These are phyloP conservation scores for Fusarium floridanum DNA, from an alignment of 2,329 filamentous ascomycete genomes.

Conservation along the genomic window DNA sequence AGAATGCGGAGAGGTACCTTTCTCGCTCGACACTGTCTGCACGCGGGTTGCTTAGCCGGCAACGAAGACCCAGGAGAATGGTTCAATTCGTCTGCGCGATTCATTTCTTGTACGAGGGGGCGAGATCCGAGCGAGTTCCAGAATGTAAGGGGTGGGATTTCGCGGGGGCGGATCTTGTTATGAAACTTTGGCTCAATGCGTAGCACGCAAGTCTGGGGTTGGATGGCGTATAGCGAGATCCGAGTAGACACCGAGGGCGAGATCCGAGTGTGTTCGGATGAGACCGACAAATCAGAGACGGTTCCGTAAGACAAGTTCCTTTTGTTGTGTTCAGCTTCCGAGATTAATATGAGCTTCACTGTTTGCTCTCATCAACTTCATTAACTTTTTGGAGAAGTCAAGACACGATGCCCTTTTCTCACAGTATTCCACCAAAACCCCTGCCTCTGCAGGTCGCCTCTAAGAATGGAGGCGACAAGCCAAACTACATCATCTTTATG, in stretches of 20 bases:
- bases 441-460: constrained; percentile 42
- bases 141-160: not conserved
- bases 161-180: constrained; percentile 7
- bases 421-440: constrained; percentile 36
- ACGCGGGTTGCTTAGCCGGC: constrained; percentile 24
- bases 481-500: constrained; percentile 61
- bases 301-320: not conserved
- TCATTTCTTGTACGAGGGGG: constrained; percentile 5
- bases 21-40: constrained; percentile 43
- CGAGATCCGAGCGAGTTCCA: constrained; percentile 35
- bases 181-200: not conserved
- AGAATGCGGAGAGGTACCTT: constrained; percentile 30
- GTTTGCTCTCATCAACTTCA: not conserved
- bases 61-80: constrained; percentile 2
- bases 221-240: constrained; percentile 28
- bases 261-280: constrained; percentile 23
- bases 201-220: constrained; percentile 25
- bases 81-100: not conserved
- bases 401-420: constrained; percentile 19
- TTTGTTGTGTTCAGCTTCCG: not conserved
- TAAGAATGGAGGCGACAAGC: constrained; percentile 44
- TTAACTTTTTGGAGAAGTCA: not conserved
- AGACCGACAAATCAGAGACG: not conserved
- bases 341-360: not conserved
- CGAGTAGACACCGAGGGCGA: constrained; percentile 19